Base-by-base conservation (phyloP, 345 rosid genomes). In the Iberis pinnata region DNA sequence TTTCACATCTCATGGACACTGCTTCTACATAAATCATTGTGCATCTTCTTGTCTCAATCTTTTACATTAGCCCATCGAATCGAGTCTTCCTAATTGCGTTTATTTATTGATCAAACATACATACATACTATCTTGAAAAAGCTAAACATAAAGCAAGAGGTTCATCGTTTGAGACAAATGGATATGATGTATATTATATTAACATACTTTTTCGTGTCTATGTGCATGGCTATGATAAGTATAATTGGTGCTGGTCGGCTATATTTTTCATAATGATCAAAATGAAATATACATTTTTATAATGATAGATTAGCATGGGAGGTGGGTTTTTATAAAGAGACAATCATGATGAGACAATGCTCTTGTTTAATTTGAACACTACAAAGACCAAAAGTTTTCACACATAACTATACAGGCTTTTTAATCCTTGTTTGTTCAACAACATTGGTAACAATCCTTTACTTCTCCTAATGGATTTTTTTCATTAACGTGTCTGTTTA, bases 1-100 rank as follows among this genome's bases (percentile, higher is more conserved):
- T 67, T 59, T 60, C 71, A 27, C 51, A 52, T 53, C 66, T 53
- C 38, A 24, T 60, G 20, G 66, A 67, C 66, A 67, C 37, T 45
- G 20, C 44, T 59, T 19, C 29, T 59, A 56, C 65, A 13, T 53
- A 18, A 29, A 67, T 59, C 71, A 67, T 67, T 53, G 36, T 53
- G 60, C 65, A 40, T 54, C 46, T 45, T 29, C 33, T 29, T 29
- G 33, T 29, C 33, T 29, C 9, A 7, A 7, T 6, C 33, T 29
- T 29, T 29, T 9, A 29, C 33, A 29, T 2, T 6, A n/a, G n/a
- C n/a, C n/a, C n/a, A 6, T 29, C 33, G 8, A n/a, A n/a, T n/a
- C n/a, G n/a, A n/a, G n/a, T n/a, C n/a, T n/a, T n/a, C n/a, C n/a
- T n/a, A n/a, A n/a, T n/a, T n/a, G n/a, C n/a, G n/a, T n/a, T n/a